Conservation (phyloP, 2,329 filamentous ascomycete genomes). For the Hypoxylon sp. region DNA sequence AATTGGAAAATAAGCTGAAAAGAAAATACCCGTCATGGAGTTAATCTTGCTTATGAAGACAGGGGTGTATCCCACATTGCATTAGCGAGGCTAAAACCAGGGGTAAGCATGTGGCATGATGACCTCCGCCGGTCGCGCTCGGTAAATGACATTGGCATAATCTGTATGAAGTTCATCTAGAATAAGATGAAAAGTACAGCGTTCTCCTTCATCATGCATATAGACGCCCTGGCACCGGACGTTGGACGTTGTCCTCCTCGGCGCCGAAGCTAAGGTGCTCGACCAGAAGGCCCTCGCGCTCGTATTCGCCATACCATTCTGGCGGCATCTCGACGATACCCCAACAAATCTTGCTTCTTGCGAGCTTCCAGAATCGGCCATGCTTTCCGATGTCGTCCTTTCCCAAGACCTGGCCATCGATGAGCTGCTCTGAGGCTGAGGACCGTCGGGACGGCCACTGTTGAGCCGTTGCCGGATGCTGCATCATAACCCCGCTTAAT, state of each 20-base stretch:
- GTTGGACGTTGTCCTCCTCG: constrained; percentile 25
- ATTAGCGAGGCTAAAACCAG: too few relatives aligned
- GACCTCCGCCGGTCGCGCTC: too few relatives aligned
- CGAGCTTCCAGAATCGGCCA: constrained; percentile 18
- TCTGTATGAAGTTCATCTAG: too few relatives aligned
- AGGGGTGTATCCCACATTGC: too few relatives aligned
- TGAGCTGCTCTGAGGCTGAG: not conserved
- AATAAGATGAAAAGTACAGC: not conserved
- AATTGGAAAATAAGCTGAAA: too few relatives aligned
- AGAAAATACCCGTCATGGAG: too few relatives aligned
- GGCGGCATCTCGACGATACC: constrained; percentile 34
- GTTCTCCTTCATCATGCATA: constrained; percentile 27
- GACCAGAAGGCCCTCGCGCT: constrained; percentile 10
- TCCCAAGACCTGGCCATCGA: not conserved
- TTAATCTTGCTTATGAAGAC: too few relatives aligned
- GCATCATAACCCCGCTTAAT: constrained; percentile 14
- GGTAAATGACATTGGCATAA: too few relatives aligned
- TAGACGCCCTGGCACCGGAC: constrained; percentile 21
- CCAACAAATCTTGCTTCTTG: constrained; percentile 34
- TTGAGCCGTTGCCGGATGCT: not conserved
- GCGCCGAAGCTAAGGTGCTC: constrained; percentile 36
- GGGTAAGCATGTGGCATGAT: too few relatives aligned
- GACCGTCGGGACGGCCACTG: not conserved
- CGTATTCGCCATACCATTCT: constrained; percentile 28
- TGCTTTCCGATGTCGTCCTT: not conserved